Conservation (phyloP, 441 rosid genomes). For the Gossypium trilobum region DNA sequence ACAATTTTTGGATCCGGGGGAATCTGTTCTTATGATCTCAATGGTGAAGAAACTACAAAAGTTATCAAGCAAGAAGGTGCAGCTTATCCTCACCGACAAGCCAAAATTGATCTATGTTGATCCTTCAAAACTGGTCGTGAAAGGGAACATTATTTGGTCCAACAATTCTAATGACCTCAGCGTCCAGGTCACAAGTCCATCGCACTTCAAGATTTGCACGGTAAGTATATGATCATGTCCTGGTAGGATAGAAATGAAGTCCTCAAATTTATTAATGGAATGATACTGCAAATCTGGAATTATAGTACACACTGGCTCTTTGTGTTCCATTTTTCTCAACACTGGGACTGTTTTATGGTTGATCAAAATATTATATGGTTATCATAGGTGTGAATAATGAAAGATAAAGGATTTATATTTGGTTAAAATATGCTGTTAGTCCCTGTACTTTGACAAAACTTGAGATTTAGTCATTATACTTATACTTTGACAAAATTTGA, state of each 20-base stretch:
- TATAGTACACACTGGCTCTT: not conserved
- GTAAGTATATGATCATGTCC: slow-evolving; percentile 30
- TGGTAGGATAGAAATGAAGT: not conserved
- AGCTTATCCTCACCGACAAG: slow-evolving; percentile 91
- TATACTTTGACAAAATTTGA: not conserved
- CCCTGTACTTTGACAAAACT: not conserved
- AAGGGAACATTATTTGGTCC: slow-evolving; percentile 90
- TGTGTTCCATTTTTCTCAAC: not conserved
- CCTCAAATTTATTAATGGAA: not conserved
- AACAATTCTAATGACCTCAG: slow-evolving; percentile 15
- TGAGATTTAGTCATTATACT: not conserved
- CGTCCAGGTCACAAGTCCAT: slow-evolving; percentile 10
- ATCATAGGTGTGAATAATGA: not conserved
- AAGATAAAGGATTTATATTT: not conserved
- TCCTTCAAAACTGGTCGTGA: slow-evolving; percentile 73
- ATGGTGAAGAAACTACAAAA: slow-evolving; percentile 90
- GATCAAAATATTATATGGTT: not conserved
- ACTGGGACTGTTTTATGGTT: not conserved
- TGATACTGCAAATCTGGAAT: not conserved
- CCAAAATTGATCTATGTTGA: slow-evolving; percentile 87
- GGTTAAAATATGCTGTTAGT: not conserved
- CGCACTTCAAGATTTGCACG: slow-evolving; percentile 72
- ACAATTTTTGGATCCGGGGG: slow-evolving; percentile 93
- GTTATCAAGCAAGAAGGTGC: slow-evolving; percentile 90
- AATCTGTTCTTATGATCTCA: slow-evolving; percentile 92